Conservation (phyloP, 805 yeast genomes). For the Brettanomyces bruxellensis region DNA sequence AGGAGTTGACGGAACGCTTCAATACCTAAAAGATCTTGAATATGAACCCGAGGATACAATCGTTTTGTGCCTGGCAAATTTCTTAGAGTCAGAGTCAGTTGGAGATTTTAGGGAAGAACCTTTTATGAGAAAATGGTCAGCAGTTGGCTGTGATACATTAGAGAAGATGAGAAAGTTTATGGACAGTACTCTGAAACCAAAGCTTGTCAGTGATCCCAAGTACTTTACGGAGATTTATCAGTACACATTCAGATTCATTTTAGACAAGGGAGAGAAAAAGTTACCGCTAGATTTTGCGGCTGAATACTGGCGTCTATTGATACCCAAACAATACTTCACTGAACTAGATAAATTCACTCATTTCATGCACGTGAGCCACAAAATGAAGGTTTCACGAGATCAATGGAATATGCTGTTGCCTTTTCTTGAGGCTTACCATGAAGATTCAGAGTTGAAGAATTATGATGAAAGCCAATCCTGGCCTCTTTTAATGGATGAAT, state of each 20-base stretch:
- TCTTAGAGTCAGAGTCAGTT: constrained; percentile 54
- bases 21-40: constrained; percentile 56
- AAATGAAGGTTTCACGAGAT: constrained; percentile 54
- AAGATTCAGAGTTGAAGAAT: constrained; percentile 42
- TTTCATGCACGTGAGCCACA: constrained; percentile 37
- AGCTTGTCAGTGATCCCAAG: constrained; percentile 26
- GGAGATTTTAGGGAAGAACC: constrained; percentile 47
- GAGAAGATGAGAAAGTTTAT: constrained; percentile 39
- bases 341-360: constrained; percentile 46
- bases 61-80: constrained; percentile 62
- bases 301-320: constrained; percentile 70
- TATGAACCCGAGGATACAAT: constrained; percentile 67
- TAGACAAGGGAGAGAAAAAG: constrained; percentile 51
- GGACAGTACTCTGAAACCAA: constrained; percentile 20
- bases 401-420: constrained; percentile 79
- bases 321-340: constrained; percentile 25
- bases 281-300: constrained; percentile 53
- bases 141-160: constrained; percentile 22
- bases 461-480: constrained; percentile 84
- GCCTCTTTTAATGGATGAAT: constrained; percentile 87
- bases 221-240: constrained; percentile 55
- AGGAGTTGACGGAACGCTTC: constrained; percentile 72
- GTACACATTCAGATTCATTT: constrained; percentile 59
- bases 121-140: constrained; percentile 54
- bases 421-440: constrained; percentile 44